These are phyloP conservation scores for Hygrocybe coccinea DNA, from an alignment of 768 basidiomycete genomes.

Conservation along the genomic window DNA sequence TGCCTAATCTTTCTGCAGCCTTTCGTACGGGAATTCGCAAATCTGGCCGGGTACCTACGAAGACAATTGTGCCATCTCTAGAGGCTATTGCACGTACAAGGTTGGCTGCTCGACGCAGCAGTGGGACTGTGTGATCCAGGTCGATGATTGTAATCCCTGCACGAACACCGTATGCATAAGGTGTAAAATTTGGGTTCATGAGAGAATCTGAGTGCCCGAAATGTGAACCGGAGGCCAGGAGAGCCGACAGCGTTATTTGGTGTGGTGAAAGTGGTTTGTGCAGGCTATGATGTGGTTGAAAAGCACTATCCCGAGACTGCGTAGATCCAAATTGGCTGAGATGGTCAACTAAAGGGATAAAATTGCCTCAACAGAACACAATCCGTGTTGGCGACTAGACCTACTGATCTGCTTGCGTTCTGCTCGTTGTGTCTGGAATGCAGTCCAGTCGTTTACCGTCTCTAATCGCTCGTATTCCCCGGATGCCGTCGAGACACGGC, in stretches of 20 bases:
- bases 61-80: slow-evolving; percentile 78
- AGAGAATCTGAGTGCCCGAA: slow-evolving; percentile 82
- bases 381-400: slow-evolving; percentile 17
- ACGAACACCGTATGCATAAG: slow-evolving; percentile 90
- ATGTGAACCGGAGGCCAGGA: slow-evolving; percentile 90
- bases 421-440: slow-evolving; percentile 48
- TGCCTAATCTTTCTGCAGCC: slow-evolving; percentile 75
- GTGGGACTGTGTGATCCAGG: slow-evolving; percentile 87
- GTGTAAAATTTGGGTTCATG: slow-evolving; percentile 85
- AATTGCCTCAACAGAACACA: slow-evolving; percentile 14
- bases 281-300: slow-evolving; percentile 66
- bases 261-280: slow-evolving; percentile 52
- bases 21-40: slow-evolving; percentile 68
- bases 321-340: slow-evolving; percentile 75
- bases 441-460: slow-evolving; percentile 5
- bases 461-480: slow-evolving; percentile 1
- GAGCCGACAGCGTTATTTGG: slow-evolving; percentile 77
- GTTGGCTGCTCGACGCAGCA: slow-evolving; percentile 84
- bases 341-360: slow-evolving; percentile 45
- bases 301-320: slow-evolving; percentile 60
- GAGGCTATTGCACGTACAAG: slow-evolving; percentile 79
- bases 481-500: background rate
- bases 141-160: slow-evolving; percentile 90
- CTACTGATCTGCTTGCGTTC: slow-evolving; percentile 53
- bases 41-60: slow-evolving; percentile 85